Conservation (phyloP, 495 filamentous ascomycete species). For the Penicillium soppii region DNA sequence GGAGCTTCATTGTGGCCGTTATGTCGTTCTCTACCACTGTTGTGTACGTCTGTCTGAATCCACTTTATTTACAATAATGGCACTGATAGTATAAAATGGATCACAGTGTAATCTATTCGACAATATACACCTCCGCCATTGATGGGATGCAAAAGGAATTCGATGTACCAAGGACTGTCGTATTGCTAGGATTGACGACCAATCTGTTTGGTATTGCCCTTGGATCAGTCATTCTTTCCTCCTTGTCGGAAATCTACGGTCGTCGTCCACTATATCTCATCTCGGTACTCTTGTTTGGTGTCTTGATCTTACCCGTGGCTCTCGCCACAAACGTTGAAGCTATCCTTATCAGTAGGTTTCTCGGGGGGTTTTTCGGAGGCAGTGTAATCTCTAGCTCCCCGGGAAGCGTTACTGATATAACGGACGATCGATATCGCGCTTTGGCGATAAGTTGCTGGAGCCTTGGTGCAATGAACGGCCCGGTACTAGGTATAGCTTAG, state of each 20-base stretch:
- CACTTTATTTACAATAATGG: too few species aligned
- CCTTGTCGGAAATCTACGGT: background rate
- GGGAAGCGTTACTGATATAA: constrained; percentile 74
- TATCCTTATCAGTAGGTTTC: constrained; percentile 69
- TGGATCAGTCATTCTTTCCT: constrained; percentile 58
- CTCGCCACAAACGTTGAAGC: constrained; percentile 60
- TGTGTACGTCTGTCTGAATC: too few species aligned
- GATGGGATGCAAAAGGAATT: constrained; percentile 52
- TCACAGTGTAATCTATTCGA: too few species aligned
- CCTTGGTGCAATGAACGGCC: constrained; percentile 77
- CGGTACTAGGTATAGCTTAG: constrained; percentile 54
- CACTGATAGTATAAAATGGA: too few species aligned
- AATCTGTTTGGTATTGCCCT: constrained; percentile 65
- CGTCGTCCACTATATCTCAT: background rate
- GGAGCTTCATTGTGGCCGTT: constrained; percentile 8
- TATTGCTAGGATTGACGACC: constrained; percentile 73
- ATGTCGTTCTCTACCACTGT: constrained; percentile 20
- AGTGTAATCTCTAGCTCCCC: constrained; percentile 76
- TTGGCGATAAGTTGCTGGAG: constrained; percentile 71
- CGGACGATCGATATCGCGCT: constrained; percentile 65
- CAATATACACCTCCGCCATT: constrained; percentile 13
- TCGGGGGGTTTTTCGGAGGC: constrained; percentile 73
- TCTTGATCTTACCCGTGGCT: constrained; percentile 71
- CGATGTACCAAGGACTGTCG: constrained; percentile 54
- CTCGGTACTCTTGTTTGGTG: background rate